These are phyloP conservation scores for Suillus placidus DNA, from an alignment of 768 basidiomycete genomes.

Conservation along the genomic window DNA sequence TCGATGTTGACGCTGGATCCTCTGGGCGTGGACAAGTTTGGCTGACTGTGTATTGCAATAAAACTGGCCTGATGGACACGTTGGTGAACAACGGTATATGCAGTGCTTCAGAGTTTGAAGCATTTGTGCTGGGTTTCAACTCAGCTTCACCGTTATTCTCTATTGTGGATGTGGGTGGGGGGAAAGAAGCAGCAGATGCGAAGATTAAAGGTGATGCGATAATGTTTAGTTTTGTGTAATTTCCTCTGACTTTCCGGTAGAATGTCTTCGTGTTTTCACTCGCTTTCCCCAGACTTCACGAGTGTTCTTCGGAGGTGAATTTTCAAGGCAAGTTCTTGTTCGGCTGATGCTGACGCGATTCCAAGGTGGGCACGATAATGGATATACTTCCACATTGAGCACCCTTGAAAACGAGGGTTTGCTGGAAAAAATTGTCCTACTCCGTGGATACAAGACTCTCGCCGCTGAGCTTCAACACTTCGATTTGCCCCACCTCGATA, in stretches of 20 bases:
- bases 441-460: constrained; percentile 42
- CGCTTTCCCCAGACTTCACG: constrained; percentile 43
- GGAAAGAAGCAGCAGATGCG: constrained; percentile 45
- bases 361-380: constrained; percentile 43
- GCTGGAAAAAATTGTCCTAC: constrained; percentile 39
- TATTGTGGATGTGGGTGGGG: constrained; percentile 44
- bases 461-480: constrained; percentile 38
- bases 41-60: constrained; percentile 43
- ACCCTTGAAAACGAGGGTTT: constrained; percentile 42
- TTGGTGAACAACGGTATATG: constrained; percentile 33
- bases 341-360: neutral
- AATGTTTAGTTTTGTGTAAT: neutral
- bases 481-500: constrained; percentile 34
- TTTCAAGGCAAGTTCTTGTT: neutral
- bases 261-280: constrained; percentile 62
- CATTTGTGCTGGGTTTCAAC: constrained; percentile 42
- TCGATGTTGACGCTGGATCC: constrained; percentile 24
- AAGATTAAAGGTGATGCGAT: constrained; percentile 41
- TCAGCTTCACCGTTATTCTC: constrained; percentile 44
- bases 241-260: constrained; percentile 17
- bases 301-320: constrained; percentile 43
- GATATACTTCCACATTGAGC: constrained; percentile 42
- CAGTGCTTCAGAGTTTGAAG: constrained; percentile 38
- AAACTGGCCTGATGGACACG: constrained; percentile 37
- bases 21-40: constrained; percentile 37